Evolutionary conservation across 306 rosid species (phyloP).

Genomic region (Adenanthera pavonina): DNA sequence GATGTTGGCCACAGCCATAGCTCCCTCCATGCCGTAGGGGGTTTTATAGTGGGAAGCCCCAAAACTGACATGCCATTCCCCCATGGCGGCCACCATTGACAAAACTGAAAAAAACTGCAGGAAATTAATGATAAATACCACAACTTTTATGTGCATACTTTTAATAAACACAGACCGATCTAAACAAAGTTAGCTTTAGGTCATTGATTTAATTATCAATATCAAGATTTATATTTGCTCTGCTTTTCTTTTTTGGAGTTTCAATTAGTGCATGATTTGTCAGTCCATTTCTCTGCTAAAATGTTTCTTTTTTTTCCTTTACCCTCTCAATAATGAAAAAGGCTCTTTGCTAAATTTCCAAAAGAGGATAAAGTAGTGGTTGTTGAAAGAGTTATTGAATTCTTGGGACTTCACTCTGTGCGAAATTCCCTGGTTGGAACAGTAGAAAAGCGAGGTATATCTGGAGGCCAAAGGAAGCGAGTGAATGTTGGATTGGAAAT

Average conservation of each 20-base stretch:
- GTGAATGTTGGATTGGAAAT: constrained; percentile 98
- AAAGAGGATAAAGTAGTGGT: constrained; percentile 82
- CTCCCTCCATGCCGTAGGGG: not conserved
- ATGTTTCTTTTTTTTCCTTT: constrained; percentile 10
- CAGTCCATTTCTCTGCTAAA: not conserved
- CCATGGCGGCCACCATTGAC: not conserved
- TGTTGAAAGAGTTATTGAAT: constrained; percentile 90
- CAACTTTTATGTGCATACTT: not conserved
- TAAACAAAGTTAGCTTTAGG: not conserved
- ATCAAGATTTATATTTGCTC: not conserved
- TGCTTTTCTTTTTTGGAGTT: constrained; percentile 1
- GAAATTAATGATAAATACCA: not conserved
- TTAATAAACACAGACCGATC: not conserved
- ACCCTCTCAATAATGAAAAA: constrained; percentile 39
- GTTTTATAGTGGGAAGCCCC: not conserved
- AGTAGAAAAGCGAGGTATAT: constrained; percentile 90
- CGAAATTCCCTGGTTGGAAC: constrained; percentile 90
- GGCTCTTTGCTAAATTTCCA: constrained; percentile 71
- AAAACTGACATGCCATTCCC: not conserved
- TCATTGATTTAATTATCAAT: not conserved
- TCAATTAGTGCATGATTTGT: constrained; percentile 2
- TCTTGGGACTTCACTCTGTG: constrained; percentile 91
- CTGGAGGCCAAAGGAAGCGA: constrained; percentile 99
- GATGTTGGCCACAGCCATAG: not conserved
- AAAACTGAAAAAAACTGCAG: not conserved